A percentile compares a stretch with the other conserved stretches of the same genome.
These are phyloP conservation scores for Spiraea crenata DNA, from an alignment of 331 rosid genomes.

Conservation along the genomic window DNA sequence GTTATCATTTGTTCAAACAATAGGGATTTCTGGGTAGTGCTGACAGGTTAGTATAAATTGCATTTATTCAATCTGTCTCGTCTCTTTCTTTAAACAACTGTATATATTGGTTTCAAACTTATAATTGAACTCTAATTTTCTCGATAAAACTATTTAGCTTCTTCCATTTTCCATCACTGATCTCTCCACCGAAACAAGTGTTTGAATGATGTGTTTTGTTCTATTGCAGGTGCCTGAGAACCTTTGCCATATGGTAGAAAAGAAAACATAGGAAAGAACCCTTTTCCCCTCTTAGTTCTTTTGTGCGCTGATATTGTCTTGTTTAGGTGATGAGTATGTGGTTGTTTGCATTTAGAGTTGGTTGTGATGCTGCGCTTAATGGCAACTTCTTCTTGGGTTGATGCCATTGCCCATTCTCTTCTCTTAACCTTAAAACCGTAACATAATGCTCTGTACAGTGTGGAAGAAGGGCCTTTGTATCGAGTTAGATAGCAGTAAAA, in stretches of 20 bases:
- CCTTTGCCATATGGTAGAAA: conserved; percentile 33
- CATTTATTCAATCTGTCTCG: conserved; percentile 5
- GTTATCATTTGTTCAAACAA: conserved; percentile 53
- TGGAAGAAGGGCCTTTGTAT: conserved; percentile 31
- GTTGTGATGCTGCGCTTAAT: neutral
- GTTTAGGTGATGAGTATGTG: conserved; percentile 36
- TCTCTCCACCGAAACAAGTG: neutral
- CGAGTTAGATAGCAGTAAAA: conserved; percentile 18
- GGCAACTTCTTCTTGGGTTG: conserved; percentile 8
- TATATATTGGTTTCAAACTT: neutral
- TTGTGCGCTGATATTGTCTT: conserved; percentile 37
- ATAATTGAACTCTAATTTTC: too few relatives aligned
- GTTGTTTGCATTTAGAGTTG: conserved; percentile 39
- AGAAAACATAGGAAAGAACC: conserved; percentile 37
- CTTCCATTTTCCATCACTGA: neutral
- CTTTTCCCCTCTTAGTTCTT: conserved; percentile 17
- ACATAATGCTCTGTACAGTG: conserved; percentile 54
- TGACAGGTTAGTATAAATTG: conserved; percentile 33
- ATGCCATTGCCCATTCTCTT: conserved; percentile 35
- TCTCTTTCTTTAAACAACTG: neutral
- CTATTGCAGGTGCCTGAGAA: conserved; percentile 42
- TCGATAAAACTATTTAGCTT: neutral
- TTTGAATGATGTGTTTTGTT: conserved; percentile 17
- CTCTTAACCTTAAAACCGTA: conserved; percentile 39
- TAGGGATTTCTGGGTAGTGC: conserved; percentile 36